phyloP scores from a whole-genome alignment of 2,329 filamentous ascomycete genomes.

The Alternaria sp. region DNA sequence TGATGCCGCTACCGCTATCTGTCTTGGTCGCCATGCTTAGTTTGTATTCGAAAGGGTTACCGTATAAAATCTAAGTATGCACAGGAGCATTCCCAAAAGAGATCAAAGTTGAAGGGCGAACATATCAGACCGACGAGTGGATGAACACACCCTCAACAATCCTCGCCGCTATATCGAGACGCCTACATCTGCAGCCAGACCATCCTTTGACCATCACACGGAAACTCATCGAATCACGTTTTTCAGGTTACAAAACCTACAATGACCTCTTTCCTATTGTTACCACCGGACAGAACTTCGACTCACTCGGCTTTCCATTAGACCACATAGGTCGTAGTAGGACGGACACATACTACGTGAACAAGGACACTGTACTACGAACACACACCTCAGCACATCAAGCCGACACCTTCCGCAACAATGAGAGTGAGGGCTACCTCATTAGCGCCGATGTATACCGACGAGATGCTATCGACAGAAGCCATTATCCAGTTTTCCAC shows the following conservation, averaged over 20 bases:
- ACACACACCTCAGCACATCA: constrained; percentile 97
- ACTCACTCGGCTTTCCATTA: constrained; percentile 88
- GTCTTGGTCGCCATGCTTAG: neutral
- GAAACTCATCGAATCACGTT: constrained; percentile 89
- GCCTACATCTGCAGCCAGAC: constrained; percentile 87
- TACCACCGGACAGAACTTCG: constrained; percentile 87
- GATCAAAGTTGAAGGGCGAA: constrained; percentile 68
- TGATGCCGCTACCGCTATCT: neutral
- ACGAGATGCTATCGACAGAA: constrained; percentile 91
- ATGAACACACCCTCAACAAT: constrained; percentile 85
- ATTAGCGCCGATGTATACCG: constrained; percentile 96
- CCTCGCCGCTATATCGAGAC: constrained; percentile 74
- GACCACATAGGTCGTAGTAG: constrained; percentile 88
- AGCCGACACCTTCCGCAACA: constrained; percentile 77
- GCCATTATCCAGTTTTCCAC: constrained; percentile 96
- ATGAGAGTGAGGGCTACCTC: constrained; percentile 80
- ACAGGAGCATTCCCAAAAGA: constrained; percentile 34
- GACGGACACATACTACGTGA: constrained; percentile 96
- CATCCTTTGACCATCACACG: constrained; percentile 92
- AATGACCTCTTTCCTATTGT: constrained; percentile 85
- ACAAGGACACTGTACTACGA: constrained; percentile 80
- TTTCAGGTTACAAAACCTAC: constrained; percentile 79
- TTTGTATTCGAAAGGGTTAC: neutral
- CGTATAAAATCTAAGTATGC: constrained; percentile 20
- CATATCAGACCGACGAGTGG: constrained; percentile 77